Conservation (phyloP, 1,139 yeast genomes). For the Geotrichum bryndzae region DNA sequence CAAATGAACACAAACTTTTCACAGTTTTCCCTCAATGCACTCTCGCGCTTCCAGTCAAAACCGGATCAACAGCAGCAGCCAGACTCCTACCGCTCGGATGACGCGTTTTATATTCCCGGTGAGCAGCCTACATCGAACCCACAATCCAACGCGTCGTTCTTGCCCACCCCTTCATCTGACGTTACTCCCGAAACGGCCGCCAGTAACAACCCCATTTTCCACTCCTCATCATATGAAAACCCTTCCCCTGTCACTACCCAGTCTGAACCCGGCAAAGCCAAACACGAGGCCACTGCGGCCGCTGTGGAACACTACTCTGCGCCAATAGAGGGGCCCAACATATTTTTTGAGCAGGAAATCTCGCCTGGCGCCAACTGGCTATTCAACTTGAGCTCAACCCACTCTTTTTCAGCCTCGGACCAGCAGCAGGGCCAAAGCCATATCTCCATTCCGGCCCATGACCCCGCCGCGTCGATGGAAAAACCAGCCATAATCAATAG, state of each 20-base stretch:
- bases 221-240: background rate
- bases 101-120: background rate
- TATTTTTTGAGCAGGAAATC: conserved; percentile 4
- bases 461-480: background rate
- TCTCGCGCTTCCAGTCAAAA: conserved; percentile 6
- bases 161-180: conserved; percentile 1
- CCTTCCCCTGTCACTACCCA: background rate
- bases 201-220: background rate
- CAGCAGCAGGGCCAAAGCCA: conserved; percentile 2
- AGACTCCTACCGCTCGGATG: background rate
- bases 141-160: background rate
- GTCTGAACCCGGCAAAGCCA: background rate
- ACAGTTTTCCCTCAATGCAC: conserved; percentile 3
- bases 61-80: background rate
- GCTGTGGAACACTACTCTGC: background rate
- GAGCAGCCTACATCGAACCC: background rate
- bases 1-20: background rate
- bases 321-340: background rate
- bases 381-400: background rate
- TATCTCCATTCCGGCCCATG: background rate
- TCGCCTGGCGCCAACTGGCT: conserved; percentile 8
- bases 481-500: background rate
- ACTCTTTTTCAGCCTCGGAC: background rate
- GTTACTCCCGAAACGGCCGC: conserved; percentile 1
- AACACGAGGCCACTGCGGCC: background rate